Percentiles rank a stretch among this genome's conserved stretches.
Conservation (phyloP, 140 eudicot genomes). For the Ambrosia hybrid region DNA sequence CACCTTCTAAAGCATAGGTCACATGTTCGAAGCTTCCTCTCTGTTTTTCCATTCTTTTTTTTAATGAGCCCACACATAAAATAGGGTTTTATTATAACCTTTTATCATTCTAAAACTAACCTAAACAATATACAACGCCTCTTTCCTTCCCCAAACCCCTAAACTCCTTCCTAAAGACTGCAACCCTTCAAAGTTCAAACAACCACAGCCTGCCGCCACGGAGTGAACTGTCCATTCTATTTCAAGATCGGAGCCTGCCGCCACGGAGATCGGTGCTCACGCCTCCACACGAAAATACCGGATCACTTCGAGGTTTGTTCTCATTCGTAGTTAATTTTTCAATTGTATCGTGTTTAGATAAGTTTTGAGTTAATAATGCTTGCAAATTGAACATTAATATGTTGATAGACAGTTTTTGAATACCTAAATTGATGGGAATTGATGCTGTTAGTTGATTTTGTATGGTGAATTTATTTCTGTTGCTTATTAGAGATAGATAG, state of each 20-base stretch:
- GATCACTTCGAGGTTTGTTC: conserved; percentile 68
- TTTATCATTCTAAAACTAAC: no score
- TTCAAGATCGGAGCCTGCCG: conserved; percentile 95
- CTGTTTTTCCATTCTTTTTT: no score
- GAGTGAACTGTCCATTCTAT: conserved; percentile 88
- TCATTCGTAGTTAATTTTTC: not conserved
- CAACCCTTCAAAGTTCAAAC: no score
- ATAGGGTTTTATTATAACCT: no score
- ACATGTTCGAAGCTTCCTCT: no score
- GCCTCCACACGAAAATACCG: conserved; percentile 78
- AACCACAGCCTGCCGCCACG: conserved; percentile 23
- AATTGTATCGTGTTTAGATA: not conserved
- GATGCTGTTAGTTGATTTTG: not conserved
- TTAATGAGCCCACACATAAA: no score
- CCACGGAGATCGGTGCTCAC: conserved; percentile 80
- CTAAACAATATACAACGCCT: no score
- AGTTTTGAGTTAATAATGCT: not conserved
- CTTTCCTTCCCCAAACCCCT: no score
- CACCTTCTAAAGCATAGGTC: no score
- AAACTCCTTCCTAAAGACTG: no score
- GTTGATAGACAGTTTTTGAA: not conserved
- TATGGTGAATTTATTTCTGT: not conserved
- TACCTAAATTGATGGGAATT: not conserved
- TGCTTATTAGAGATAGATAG: no score
- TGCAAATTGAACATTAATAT: no score